A percentile compares a stretch with the other conserved stretches of the same genome.
phyloP scores from a whole-genome alignment of 2,329 filamentous ascomycete genomes.

The Myriosclerotinia curreyana region DNA sequence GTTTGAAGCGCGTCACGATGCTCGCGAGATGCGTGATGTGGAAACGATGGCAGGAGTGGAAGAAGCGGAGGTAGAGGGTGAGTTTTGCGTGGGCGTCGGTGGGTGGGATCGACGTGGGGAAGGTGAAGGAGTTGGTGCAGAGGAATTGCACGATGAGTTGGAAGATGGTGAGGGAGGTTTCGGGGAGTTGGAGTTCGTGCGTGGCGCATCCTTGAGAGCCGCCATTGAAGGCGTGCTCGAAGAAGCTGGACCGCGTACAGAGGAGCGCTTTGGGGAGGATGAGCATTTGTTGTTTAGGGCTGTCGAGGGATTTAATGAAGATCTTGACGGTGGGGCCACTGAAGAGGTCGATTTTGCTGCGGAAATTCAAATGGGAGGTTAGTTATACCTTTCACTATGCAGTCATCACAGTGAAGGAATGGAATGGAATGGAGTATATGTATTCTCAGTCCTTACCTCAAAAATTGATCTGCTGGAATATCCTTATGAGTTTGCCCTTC shows the following conservation, averaged over 20 bases:
- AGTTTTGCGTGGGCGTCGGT: background rate
- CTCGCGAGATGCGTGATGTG: background rate
- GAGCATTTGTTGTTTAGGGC: constrained; percentile 4
- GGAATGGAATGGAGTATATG: too few species aligned
- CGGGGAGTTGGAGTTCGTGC: constrained; percentile 17
- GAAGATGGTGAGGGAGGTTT: constrained; percentile 22
- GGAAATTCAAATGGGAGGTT: background rate
- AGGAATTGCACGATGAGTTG: constrained; percentile 25
- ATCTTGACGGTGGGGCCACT: constrained; percentile 19
- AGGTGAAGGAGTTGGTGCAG: constrained; percentile 6
- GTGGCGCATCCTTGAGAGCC: constrained; percentile 5
- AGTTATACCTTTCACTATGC: background rate
- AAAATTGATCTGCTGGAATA: constrained; percentile 13
- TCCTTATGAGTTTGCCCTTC: background rate
- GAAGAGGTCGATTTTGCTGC: constrained; percentile 15
- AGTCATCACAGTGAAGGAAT: rapidly evolving
- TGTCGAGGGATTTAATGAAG: background rate
- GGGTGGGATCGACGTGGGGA: background rate
- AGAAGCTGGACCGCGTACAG: constrained; percentile 23
- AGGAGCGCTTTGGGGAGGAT: constrained; percentile 21
- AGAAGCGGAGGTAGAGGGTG: constrained; percentile 16
- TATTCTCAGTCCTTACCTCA: background rate
- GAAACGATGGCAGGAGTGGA: constrained; percentile 30
- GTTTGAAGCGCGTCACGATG: background rate
- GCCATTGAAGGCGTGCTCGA: constrained; percentile 25